Evolutionary conservation across 129 eudicot species (phyloP), one percentile per base, ranked within the genome.

Genomic region (Artemisia tridentata): DNA sequence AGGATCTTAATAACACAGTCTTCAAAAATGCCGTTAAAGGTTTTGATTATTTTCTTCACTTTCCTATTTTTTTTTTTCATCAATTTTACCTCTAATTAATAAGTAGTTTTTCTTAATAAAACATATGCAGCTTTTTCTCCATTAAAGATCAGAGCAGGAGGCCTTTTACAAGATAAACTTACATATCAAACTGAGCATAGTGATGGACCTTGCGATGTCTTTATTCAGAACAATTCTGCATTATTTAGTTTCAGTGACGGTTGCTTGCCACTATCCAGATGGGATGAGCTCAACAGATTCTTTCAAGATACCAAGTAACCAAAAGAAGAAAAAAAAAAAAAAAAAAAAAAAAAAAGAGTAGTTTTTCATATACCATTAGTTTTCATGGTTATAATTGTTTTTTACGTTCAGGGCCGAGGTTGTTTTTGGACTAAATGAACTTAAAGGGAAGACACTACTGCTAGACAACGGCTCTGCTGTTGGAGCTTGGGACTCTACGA

Each of bases 81-180:
- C 7, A 58, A 10, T 4, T 47, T 67, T 3, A 65, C 72, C 17
- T 21, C 19, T 15, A 38, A 25, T 9, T 11, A 38, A 17, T 9
- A 13, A 59, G 17, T 18, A 34, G 45, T 9, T 13, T 60, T 58
- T 18, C 29, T 60, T 61, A 4, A 69, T 34, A 3, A 29, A 20
- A 20, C 23, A 16, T 31, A 20, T 83, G 84, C 79, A 92, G 98
- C 96, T 2, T 92, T 92, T 83, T 84, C 96, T 59, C 96, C 98
- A 43, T 71, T 92, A 70, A 88, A 81, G 91, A 88, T 92, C 43
- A 88, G 98, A 84, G 73, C 88, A 72, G 98, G 98, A 29, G 98
- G 98, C 53, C 82, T 95, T 50, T 81, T 91, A 82, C 98, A 91
- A 84, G 93, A 91, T 55, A 76, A 69, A 52, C 85, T 92, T 55